Conservation (phyloP, 805 yeast genomes). For the Yarrowia sp. region DNA sequence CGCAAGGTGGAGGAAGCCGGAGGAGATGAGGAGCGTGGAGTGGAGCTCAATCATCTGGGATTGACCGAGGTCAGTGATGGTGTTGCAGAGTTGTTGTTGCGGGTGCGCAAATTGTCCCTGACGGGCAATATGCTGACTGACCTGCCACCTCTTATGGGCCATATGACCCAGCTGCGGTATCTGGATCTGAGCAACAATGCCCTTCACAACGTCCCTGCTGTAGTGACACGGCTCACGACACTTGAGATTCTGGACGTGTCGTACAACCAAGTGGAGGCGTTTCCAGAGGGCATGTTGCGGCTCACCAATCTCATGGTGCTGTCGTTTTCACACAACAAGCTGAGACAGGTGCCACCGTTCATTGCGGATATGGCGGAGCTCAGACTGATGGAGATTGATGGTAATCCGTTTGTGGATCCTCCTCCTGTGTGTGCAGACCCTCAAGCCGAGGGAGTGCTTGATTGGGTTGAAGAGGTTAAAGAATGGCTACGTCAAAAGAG, state of each 20-base stretch:
- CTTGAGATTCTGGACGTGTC: constrained; percentile 69
- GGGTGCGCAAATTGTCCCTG: constrained; percentile 52
- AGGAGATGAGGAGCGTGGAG: constrained; percentile 25
- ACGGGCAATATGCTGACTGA: constrained; percentile 50
- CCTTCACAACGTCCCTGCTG: constrained; percentile 53
- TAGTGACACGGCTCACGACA: constrained; percentile 40
- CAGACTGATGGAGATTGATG: constrained; percentile 57
- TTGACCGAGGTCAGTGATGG: constrained; percentile 43
- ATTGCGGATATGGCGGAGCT: constrained; percentile 53
- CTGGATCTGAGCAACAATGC: constrained; percentile 65
- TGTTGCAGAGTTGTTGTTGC: constrained; percentile 42
- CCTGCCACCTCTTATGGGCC: constrained; percentile 49
- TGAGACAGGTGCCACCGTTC: constrained; percentile 54
- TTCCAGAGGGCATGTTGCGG: constrained; percentile 49
- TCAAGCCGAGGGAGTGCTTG: constrained; percentile 43
- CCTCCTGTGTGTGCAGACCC: constrained; percentile 44
- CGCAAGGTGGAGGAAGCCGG: constrained; percentile 26
- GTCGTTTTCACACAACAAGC: constrained; percentile 58
- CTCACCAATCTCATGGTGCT: constrained; percentile 50
- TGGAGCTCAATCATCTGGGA: constrained; percentile 45
- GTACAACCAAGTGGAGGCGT: constrained; percentile 48
- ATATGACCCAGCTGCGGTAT: constrained; percentile 50
- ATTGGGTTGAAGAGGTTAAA: constrained; percentile 48
- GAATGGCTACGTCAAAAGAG: constrained; percentile 43
- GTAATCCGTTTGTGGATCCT: constrained; percentile 59